Evolutionary conservation across 2,329 filamentous ascomycete species (phyloP).

Genomic region (Penicillium brasilianum): DNA sequence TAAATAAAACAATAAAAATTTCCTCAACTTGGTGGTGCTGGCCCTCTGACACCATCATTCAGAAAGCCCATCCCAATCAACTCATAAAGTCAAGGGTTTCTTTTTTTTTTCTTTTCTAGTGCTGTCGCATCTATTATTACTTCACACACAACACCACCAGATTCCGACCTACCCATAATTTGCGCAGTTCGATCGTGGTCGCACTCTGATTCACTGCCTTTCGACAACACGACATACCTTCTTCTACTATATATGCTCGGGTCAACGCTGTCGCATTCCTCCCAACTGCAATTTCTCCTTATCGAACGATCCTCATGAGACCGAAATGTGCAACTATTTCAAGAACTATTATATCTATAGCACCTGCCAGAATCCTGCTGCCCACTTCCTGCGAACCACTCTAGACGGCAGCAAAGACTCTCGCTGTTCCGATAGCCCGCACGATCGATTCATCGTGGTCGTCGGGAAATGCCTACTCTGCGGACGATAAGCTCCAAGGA

Average conservation of each 20-base stretch:
- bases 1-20: neutral
- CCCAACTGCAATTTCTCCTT: neutral
- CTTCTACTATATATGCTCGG: neutral
- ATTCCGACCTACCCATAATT: slow-evolving; percentile 1
- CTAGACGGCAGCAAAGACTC: slow-evolving; percentile 67
- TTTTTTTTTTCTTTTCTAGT: neutral
- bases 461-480: slow-evolving; percentile 67
- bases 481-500: slow-evolving; percentile 19
- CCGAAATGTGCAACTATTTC: slow-evolving; percentile 64
- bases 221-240: neutral
- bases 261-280: neutral
- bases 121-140: neutral
- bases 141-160: neutral
- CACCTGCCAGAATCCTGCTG: slow-evolving; percentile 69
- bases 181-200: neutral
- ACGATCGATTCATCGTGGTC: slow-evolving; percentile 75
- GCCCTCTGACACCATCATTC: slow-evolving; percentile 10
- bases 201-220: slow-evolving; percentile 2
- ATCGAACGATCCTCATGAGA: slow-evolving; percentile 18
- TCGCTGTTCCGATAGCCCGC: slow-evolving; percentile 67
- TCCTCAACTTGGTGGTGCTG: slow-evolving; percentile 3
- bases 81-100: neutral
- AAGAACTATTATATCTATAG: slow-evolving; percentile 81
- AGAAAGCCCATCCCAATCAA: neutral
- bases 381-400: slow-evolving; percentile 73